Base-by-base conservation (phyloP, 2,329 filamentous ascomycete genomes). In the Xylariaceae sp. region DNA sequence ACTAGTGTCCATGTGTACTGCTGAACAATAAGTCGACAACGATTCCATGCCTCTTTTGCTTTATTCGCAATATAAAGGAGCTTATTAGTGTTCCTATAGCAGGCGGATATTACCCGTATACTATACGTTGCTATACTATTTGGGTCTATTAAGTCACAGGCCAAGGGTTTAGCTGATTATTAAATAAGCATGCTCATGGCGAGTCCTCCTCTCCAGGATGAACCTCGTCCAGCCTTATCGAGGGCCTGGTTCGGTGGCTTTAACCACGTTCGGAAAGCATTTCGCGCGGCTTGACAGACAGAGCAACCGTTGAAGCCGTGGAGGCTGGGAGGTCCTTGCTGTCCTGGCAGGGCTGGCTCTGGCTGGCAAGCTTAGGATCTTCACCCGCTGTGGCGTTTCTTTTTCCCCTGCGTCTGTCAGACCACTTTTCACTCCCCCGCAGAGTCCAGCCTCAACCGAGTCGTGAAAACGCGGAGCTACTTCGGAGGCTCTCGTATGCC, bases 331-430 rank as follows among this genome's bases (percentile, higher is more conserved):
- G 32, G 56, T 49, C 51, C 57, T 33, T 52, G 50, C 23, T 43
- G 27, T 45, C 48, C 30, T 58, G 47, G 48, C 55, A 55, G 50
- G 50, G 45, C 54, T 52, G 45, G 44, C 35, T 50, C n/a, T 51
- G 37, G 11, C 30, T 42, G 45, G 21, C 18, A n/a, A 45, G 30
- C 15, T 50, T 60, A 37, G 50, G 50, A 50, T 55, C 39, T 55
- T 50, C 50, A 55, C 51, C 52, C 55, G 51, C 54, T 50, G 50
- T 58, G 54, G 55, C 58, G 48, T 55, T 60, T 55, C 45, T 52
- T 53, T 53, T 57, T 54, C 24, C n/a, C 27, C 50, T 53, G 37
- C 50, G 26, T 20, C 24, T 44, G 46, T 61, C 57, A 56, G 55
- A 43, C 57, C 52, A 57, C 50, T 44, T 60, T 50, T 29, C 20